Conservation (phyloP, 768 basidiomycete species). For the Mycena epipterygia region DNA sequence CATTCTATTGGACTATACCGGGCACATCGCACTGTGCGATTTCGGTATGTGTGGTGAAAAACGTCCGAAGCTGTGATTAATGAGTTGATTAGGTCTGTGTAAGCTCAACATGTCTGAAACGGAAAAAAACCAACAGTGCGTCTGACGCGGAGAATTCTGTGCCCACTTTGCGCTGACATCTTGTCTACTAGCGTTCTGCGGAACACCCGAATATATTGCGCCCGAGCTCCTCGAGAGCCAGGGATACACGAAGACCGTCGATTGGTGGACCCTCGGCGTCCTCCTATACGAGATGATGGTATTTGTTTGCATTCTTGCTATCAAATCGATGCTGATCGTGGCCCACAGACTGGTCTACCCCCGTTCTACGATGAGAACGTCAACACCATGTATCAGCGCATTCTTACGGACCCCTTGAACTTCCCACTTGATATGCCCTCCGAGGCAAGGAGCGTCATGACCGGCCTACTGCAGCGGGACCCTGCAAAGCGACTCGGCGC, state of each 20-base stretch:
- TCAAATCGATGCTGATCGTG: constrained; percentile 20
- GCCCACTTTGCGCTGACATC: constrained; percentile 24
- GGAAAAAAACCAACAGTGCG: constrained; percentile 96
- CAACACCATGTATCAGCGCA: constrained; percentile 97
- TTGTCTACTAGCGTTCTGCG: constrained; percentile 84
- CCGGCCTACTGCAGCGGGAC: constrained; percentile 89
- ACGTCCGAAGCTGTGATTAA: background rate
- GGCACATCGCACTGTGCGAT: constrained; percentile 97
- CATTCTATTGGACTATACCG: constrained; percentile 96
- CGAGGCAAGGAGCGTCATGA: constrained; percentile 93
- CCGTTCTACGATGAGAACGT: constrained; percentile 99
- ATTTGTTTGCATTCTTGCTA: background rate
- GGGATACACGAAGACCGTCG: constrained; percentile 98
- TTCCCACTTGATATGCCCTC: constrained; percentile 91
- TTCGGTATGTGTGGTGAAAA: constrained; percentile 69
- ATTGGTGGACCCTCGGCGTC: constrained; percentile 99
- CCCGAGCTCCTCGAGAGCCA: constrained; percentile 96
- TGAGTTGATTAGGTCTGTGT: constrained; percentile 71
- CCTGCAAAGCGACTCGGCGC: constrained; percentile 90
- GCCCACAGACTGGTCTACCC: constrained; percentile 87
- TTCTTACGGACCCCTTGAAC: constrained; percentile 91
- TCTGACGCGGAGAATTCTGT: constrained; percentile 3
- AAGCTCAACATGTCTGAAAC: constrained; percentile 98
- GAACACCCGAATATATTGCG: constrained; percentile 98
- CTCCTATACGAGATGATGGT: constrained; percentile 98